Evolutionary conservation across 176 grass and related monocot species (phyloP).

Genomic region (Saccharum spontaneum): DNA sequence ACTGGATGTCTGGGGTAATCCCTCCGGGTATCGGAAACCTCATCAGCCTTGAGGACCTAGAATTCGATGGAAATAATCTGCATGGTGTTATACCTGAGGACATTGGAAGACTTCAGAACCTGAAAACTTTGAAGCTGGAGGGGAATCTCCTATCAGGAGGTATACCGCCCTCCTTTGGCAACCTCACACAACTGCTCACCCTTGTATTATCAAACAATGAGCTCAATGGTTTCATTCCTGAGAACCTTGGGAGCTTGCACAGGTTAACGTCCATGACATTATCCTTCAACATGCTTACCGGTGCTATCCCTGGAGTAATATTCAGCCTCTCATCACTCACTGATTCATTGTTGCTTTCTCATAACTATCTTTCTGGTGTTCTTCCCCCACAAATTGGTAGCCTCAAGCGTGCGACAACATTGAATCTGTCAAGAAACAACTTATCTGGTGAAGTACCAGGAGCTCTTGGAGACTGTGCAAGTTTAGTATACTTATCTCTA

Average conservation of each 20-base stretch:
- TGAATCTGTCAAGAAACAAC: constrained; percentile 38
- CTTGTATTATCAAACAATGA: constrained; percentile 1
- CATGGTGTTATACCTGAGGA: constrained; percentile 30
- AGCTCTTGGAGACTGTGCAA: constrained; percentile 29
- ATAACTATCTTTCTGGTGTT: constrained; percentile 30
- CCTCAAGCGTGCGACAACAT: neutral
- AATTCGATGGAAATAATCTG: neutral
- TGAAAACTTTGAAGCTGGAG: neutral
- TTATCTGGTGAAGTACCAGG: constrained; percentile 28
- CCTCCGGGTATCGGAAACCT: constrained; percentile 34
- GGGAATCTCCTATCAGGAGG: constrained; percentile 21
- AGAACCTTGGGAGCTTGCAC: constrained; percentile 22
- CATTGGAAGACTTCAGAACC: constrained; percentile 30
- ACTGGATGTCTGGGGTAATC: constrained; percentile 26
- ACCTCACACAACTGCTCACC: constrained; percentile 29
- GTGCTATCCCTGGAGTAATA: constrained; percentile 35
- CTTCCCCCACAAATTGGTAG: constrained; percentile 36
- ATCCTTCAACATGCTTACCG: constrained; percentile 26
- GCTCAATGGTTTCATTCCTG: constrained; percentile 35
- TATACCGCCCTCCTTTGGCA: constrained; percentile 41
- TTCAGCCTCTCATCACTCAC: constrained; percentile 23
- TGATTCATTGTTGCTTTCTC: constrained; percentile 13
- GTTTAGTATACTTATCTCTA: constrained; percentile 27
- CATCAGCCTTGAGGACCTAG: neutral
- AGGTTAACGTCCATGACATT: neutral